Evolutionary conservation across 768 basidiomycete species (phyloP).

Genomic region (Leccinum disarticulatum): DNA sequence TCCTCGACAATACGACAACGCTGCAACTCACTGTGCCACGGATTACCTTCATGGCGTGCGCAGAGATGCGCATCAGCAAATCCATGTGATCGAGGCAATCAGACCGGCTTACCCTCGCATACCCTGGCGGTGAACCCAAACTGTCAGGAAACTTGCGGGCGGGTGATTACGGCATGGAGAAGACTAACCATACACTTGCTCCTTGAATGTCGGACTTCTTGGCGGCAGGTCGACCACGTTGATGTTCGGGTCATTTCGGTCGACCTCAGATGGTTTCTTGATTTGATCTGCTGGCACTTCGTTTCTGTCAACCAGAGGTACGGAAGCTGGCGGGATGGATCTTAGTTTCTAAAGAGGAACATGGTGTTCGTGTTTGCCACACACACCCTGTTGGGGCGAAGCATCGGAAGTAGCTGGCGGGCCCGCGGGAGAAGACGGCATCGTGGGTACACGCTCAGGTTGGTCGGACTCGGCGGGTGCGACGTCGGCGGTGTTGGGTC

Average conservation of each 20-base stretch:
- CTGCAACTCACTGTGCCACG: constrained; percentile 29
- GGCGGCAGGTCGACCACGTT: constrained; percentile 26
- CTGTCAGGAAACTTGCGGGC: background rate
- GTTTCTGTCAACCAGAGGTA: constrained; percentile 36
- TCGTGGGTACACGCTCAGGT: background rate
- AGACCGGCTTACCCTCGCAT: constrained; percentile 24
- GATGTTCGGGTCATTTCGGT: constrained; percentile 25
- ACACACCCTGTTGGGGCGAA: constrained; percentile 42
- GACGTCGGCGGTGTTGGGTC: background rate
- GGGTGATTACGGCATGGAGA: background rate
- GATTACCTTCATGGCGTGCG: constrained; percentile 19
- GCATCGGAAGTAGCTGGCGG: constrained; percentile 29
- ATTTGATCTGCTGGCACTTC: constrained; percentile 33
- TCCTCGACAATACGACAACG: constrained; percentile 5
- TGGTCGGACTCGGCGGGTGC: constrained; percentile 3
- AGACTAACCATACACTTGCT: constrained; percentile 52
- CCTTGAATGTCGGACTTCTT: constrained; percentile 51
- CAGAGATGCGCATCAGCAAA: constrained; percentile 5
- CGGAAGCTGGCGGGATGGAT: constrained; percentile 29
- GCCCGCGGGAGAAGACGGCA: constrained; percentile 27
- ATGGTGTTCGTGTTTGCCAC: background rate
- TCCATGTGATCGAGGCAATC: background rate
- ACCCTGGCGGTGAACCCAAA: constrained; percentile 22
- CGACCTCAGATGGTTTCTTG: constrained; percentile 26
- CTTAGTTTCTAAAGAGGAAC: background rate